phyloP scores from a whole-genome alignment of 2,329 filamentous ascomycete species.

The Kalmusia sp. region DNA sequence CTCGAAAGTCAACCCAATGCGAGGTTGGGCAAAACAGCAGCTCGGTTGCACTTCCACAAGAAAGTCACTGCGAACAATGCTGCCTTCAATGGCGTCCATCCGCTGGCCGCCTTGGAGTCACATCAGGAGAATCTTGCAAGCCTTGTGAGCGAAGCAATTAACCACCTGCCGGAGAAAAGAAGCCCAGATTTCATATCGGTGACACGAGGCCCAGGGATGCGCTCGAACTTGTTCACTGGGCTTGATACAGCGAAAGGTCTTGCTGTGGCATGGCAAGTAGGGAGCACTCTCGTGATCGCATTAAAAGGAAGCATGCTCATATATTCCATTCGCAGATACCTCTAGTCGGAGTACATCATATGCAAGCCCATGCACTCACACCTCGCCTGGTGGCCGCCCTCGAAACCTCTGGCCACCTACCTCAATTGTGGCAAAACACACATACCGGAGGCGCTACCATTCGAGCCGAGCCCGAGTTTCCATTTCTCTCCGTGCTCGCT shows the following conservation, averaged over 20 bases:
- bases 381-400: constrained; percentile 77
- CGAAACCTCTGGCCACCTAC: constrained; percentile 24
- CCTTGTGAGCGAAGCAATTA: constrained; percentile 71
- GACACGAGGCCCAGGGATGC: constrained; percentile 91
- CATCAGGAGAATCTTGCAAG: constrained; percentile 75
- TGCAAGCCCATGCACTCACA: constrained; percentile 95
- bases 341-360: constrained; percentile 88
- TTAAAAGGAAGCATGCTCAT: constrained; percentile 5
- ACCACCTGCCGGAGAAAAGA: constrained; percentile 55
- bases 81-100: constrained; percentile 79
- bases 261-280: constrained; percentile 74
- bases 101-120: constrained; percentile 74
- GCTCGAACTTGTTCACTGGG: constrained; percentile 76
- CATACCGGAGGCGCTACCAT: background rate
- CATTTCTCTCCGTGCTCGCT: constrained; percentile 86
- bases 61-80: constrained; percentile 83
- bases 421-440: constrained; percentile 7
- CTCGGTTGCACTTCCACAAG: constrained; percentile 76
- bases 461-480: constrained; percentile 68
- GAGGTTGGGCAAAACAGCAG: constrained; percentile 27
- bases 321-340: constrained; percentile 65
- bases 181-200: constrained; percentile 83
- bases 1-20: constrained; percentile 73
- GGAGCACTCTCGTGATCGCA: background rate
- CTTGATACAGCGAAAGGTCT: constrained; percentile 87